Base-by-base conservation (phyloP, 2,329 filamentous ascomycete species). In the Saccharata proteae region DNA sequence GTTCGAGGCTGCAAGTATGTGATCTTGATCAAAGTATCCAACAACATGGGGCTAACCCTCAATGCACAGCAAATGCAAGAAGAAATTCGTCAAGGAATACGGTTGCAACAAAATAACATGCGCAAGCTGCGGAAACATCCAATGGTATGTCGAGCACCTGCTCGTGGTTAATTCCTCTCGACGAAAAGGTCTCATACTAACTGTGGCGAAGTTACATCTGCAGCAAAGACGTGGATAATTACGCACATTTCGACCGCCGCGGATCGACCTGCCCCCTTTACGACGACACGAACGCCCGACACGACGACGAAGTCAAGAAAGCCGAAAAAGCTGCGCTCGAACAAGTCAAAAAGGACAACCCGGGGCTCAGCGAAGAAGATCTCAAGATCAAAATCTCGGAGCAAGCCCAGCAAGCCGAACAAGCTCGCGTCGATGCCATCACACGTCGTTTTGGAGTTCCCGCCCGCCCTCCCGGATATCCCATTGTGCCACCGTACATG, bases 91-190 rank as follows among this genome's bases (percentile, higher is more conserved):
- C 50, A 93, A 92, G 48, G 69, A 77, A 20, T 51, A 61, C 18
- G 84, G 84, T 3, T 93, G 84, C 59, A 92, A 92, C 58, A 86
- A 86, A 55, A 82, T 93, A 70, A 66, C 53, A 0, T 93, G 84
- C 51, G 61, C 69, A 0, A 65, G 67, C n/a, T 76, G 71, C 43
- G 37, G 44, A 3, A 64, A 64, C 25, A 36, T 59, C 6, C 69
- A 74, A 52, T 76, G 71, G 53, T 69, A 64, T 38, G 45, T 56
- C 6, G n/a, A 21, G 14, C 16, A n/a, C 14, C 11, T 27, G 11
- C 14, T 26, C 32, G n/a, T n/a, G n/a, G n/a, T n/a, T n/a, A n/a
- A n/a, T n/a, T n/a, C n/a, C 8, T 10, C n/a, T 17, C 11, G 20
- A 14, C n/a, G n/a, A 14, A 16, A 27, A 7, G 13, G 13, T 14